Base-by-base conservation (phyloP, 345 rosid species). In the Barbarea vulgaris region DNA sequence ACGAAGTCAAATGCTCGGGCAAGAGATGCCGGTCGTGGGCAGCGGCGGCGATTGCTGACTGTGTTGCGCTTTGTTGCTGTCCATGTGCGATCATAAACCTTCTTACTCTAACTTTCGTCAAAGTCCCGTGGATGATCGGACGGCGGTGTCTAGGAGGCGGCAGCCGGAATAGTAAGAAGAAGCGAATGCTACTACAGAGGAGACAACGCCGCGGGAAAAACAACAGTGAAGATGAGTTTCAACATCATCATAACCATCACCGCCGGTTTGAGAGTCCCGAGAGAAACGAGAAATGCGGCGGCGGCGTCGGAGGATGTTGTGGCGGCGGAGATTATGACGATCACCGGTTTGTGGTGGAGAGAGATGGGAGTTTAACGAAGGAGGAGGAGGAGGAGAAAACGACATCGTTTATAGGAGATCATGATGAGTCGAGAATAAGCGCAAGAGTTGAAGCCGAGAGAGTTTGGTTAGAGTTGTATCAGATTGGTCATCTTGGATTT, bases 21-120 rank as follows among this genome's bases (percentile, higher is more conserved):
- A 84, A 84, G 86, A 81, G 75, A 72, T 91, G 96, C 74, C 41
- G 77, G 53, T 87, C 96, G 27, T 87, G 91, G 86, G 82, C 94
- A 0, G 96, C 87, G 6, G 91, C 82, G 8, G 74, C 81, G 47
- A 71, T 93, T 34, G 98, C 93, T 18, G 98, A 93, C 69, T 90
- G 98, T 55, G 91, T 88, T 52, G 98, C 96, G 21, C 81, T 93
- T 24, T 90, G 94, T 72, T 93, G 98, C 76, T 93, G 98, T 74
- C 96, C 98, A 5, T 90, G 93, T 76, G 94, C 88, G 18, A 74
- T 93, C 77, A 48, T 93, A 12, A 90, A 86, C 73, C 76, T 90
- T 18, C 73, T 93, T 12, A 73, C 90, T 14, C 81, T 93, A 4
- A 89, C 91, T 51, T 82, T 93, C 64, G 82, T 93, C n/a, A 88